A percentile compares a stretch with the other conserved stretches of the same genome.
Conservation (phyloP, 139 green algal species). For the Raphidocelis subcapitata region DNA sequence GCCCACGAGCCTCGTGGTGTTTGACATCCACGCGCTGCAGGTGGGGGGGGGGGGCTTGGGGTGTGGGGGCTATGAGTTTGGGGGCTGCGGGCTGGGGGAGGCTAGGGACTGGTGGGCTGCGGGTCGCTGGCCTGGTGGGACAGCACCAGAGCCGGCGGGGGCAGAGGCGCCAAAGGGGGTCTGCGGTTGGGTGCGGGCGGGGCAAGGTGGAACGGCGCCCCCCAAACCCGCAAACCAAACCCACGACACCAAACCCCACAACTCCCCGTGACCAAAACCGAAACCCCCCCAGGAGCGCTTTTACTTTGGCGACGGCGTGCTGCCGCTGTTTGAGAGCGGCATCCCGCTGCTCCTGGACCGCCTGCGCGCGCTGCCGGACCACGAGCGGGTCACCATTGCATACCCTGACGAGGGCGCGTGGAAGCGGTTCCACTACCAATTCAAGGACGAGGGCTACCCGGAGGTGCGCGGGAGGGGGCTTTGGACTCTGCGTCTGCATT, state of each 20-base stretch:
- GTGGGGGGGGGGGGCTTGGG: conserved; percentile 14
- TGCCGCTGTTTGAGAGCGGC: conserved; percentile 94
- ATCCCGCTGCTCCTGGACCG: conserved; percentile 88
- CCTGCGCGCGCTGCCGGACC: conserved; percentile 73
- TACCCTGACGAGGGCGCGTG: conserved; percentile 98
- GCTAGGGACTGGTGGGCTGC: no score
- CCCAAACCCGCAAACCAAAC: no score
- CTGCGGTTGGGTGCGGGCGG: no score
- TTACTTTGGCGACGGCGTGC: conserved; percentile 97
- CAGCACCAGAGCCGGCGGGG: no score
- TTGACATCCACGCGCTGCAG: conserved; percentile 98
- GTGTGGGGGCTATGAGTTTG: no score
- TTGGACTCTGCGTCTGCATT: no score
- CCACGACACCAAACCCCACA: no score
- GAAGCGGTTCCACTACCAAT: conserved; percentile 98
- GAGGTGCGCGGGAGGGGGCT: conserved; percentile 53
- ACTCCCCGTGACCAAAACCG: no score
- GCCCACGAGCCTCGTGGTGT: conserved; percentile 93
- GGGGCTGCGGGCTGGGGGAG: no score
- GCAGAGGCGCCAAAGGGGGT: no score
- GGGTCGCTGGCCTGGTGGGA: no score
- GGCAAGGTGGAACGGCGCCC: no score
- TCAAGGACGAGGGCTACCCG: conserved; percentile 77
- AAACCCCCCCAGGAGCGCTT: conserved; percentile 95
- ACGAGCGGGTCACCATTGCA: conserved; percentile 87